Evolutionary conservation across 148 eudicot species (phyloP).

Genomic region (Chenopodium suecicum): DNA sequence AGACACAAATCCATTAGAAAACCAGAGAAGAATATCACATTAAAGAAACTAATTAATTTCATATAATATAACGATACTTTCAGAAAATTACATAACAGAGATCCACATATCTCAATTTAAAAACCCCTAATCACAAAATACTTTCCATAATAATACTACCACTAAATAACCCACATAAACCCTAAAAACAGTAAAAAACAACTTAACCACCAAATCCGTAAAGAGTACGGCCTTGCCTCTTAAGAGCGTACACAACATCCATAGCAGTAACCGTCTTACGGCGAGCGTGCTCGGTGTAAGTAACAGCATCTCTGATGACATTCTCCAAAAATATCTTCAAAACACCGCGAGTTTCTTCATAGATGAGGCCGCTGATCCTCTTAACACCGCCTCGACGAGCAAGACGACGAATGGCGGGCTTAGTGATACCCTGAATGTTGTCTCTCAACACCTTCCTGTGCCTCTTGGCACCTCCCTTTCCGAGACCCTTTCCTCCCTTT

Average conservation of each 20-base stretch:
- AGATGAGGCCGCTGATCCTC: conserved; percentile 27
- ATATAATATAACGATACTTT: neutral
- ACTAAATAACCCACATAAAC: neutral
- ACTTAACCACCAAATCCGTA: conserved; percentile 27
- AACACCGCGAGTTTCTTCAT: conserved; percentile 27
- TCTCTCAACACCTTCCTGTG: conserved; percentile 27
- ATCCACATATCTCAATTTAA: neutral
- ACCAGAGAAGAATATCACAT: too few relatives aligned
- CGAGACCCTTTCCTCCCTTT: conserved; percentile 28
- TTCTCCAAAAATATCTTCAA: conserved; percentile 27
- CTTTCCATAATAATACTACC: neutral
- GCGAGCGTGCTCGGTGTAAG: conserved; percentile 24
- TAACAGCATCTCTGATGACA: conserved; percentile 23
- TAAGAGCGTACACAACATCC: conserved; percentile 31
- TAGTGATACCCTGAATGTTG: conserved; percentile 26
- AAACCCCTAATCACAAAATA: neutral
- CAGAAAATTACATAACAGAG: conserved; percentile 17
- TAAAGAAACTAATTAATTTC: neutral
- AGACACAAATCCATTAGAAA: too few relatives aligned
- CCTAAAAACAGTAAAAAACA: neutral
- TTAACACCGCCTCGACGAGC: conserved; percentile 28
- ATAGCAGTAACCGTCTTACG: conserved; percentile 28
- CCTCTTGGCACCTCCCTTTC: conserved; percentile 31
- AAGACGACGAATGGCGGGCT: conserved; percentile 22
- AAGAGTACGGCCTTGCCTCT: conserved; percentile 29